Evolutionary conservation across 345 rosid genomes (phyloP).

Genomic region (Euphorbia peplus): DNA sequence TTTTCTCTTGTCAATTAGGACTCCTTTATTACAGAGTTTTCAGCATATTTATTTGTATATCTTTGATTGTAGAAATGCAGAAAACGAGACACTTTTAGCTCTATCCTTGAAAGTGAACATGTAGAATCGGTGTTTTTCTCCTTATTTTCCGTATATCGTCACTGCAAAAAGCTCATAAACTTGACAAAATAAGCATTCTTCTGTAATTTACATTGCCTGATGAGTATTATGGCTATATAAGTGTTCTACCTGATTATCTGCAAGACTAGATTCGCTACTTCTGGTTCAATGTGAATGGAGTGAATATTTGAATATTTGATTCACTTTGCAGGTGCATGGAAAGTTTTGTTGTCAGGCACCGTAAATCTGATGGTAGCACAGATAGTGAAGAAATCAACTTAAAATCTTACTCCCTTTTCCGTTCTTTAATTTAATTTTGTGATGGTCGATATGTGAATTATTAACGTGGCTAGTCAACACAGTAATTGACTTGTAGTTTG

Average conservation of each 20-base stretch:
- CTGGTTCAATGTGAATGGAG: not conserved
- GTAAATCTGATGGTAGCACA: slow-evolving; percentile 40
- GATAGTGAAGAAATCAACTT: slow-evolving; percentile 39
- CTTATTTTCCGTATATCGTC: not conserved
- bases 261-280: not conserved
- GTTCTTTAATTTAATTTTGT: slow-evolving; percentile 23
- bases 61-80: not conserved
- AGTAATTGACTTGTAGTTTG: slow-evolving; percentile 29
- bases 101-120: not conserved
- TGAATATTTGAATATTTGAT: slow-evolving; percentile 3
- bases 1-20: not conserved
- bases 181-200: not conserved
- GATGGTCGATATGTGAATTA: slow-evolving; percentile 25
- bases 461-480: slow-evolving; percentile 43
- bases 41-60: not conserved
- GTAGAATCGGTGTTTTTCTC: not conserved
- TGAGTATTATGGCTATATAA: not conserved
- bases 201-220: not conserved
- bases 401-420: slow-evolving; percentile 11
- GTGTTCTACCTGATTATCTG: not conserved
- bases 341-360: slow-evolving; percentile 16
- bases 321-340: slow-evolving; percentile 46
- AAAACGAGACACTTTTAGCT: not conserved
- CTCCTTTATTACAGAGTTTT: not conserved
- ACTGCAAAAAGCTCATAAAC: not conserved